Conservation (phyloP, 2,329 filamentous ascomycete genomes). For the Aspergillus pseudonomiae region DNA sequence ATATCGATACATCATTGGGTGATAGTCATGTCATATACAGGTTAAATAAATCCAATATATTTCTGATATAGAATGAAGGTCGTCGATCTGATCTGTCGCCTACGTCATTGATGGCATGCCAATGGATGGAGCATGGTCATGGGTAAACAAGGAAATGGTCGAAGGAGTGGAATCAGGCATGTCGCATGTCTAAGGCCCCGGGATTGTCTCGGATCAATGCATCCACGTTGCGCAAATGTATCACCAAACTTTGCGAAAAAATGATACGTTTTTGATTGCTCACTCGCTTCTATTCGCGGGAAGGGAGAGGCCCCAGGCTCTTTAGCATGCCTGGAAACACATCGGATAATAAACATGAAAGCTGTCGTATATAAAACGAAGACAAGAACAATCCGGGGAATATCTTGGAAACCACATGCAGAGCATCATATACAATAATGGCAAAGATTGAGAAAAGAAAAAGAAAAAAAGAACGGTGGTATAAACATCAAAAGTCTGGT, state of each 20-base stretch:
- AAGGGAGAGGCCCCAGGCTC: neutral
- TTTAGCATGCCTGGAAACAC: neutral
- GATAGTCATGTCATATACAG: too few relatives aligned
- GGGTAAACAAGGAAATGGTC: neutral
- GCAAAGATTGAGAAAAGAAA: neutral
- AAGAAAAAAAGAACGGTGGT: conserved; percentile 13
- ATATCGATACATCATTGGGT: neutral
- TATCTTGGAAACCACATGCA: conserved; percentile 15
- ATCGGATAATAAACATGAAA: conserved; percentile 8
- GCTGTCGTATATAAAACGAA: conserved; percentile 7
- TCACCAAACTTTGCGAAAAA: neutral
- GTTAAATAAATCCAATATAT: neutral
- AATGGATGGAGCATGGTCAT: neutral
- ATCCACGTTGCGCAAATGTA: neutral
- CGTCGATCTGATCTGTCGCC: neutral
- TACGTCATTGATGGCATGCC: neutral
- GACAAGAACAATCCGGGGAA: conserved; percentile 17
- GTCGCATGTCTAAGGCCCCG: neutral
- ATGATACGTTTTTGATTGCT: neutral
- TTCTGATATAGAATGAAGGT: neutral
- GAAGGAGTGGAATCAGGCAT: neutral
- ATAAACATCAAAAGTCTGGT: conserved; percentile 20
- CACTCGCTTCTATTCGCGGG: neutral
- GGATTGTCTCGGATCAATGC: neutral
- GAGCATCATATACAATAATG: conserved; percentile 26